These are phyloP conservation scores for Citrus glauca DNA, from an alignment of 345 rosid genomes.

Conservation along the genomic window DNA sequence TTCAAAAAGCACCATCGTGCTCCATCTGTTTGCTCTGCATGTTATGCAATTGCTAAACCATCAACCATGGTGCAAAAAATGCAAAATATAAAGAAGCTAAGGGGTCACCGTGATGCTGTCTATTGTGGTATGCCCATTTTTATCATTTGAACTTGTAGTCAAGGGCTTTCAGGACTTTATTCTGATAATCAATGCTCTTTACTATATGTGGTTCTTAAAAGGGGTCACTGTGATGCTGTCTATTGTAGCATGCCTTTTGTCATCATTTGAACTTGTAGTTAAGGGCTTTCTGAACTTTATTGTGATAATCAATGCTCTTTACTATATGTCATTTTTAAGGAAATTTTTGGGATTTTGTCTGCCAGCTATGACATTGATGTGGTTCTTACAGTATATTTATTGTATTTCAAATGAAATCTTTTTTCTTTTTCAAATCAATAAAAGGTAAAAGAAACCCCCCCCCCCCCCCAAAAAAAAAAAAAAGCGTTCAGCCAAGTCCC, in stretches of 20 bases:
- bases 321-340: neutral
- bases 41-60: constrained; percentile 94
- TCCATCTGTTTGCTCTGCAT: constrained; percentile 80
- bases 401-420: neutral
- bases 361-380: neutral
- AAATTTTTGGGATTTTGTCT: constrained; percentile 2
- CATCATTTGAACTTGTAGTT: constrained; percentile 15
- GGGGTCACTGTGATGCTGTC: constrained; percentile 97
- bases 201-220: neutral
- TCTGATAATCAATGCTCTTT: neutral
- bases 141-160: constrained; percentile 14
- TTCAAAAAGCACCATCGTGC: constrained; percentile 95
- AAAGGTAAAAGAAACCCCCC: neutral
- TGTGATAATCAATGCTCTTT: neutral
- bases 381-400: neutral
- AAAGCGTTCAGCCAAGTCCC: neutral
- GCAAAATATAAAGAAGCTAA: constrained; percentile 82
- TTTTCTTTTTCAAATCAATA: neutral
- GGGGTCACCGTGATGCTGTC: constrained; percentile 98
- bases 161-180: neutral
- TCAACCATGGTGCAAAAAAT: constrained; percentile 87
- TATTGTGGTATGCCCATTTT: constrained; percentile 73
- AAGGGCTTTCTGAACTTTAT: neutral
- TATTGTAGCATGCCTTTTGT: constrained; percentile 71
- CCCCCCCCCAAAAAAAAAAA: neutral